Conservation (phyloP, 208 protist species). For the Trypanosoma theileri region DNA sequence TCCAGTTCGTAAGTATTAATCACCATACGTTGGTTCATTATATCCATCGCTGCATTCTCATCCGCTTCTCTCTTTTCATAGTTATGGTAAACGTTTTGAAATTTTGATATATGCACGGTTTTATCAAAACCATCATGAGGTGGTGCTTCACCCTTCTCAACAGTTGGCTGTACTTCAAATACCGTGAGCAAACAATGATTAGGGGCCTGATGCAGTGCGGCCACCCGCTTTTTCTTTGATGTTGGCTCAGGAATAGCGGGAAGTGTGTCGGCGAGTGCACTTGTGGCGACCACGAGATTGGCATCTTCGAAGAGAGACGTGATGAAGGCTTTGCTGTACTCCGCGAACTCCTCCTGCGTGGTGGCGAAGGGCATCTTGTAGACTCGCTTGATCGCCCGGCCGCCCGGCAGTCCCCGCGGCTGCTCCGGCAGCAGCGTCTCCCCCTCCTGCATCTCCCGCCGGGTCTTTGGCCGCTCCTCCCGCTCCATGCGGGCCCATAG, state of each 20-base stretch:
- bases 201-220: slow-evolving; percentile 45
- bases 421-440: slow-evolving; percentile 52
- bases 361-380: slow-evolving; percentile 80
- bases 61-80: slow-evolving; percentile 22
- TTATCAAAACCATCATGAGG: slow-evolving; percentile 70
- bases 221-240: slow-evolving; percentile 63
- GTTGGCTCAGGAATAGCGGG: slow-evolving; percentile 62
- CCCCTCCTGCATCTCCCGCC: slow-evolving; percentile 36
- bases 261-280: slow-evolving; percentile 66
- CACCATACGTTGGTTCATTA: slow-evolving; percentile 70
- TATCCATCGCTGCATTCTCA: slow-evolving; percentile 28
- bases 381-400: slow-evolving; percentile 64
- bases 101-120: slow-evolving; percentile 60
- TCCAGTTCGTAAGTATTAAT: slow-evolving; percentile 76
- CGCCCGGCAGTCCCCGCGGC: slow-evolving; percentile 46
- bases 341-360: slow-evolving; percentile 52
- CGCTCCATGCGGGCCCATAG: slow-evolving; percentile 86
- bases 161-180: slow-evolving; percentile 71
- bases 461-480: slow-evolving; percentile 27
- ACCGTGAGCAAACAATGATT: slow-evolving; percentile 85
- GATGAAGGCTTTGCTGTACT: slow-evolving; percentile 64
- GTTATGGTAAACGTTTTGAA: slow-evolving; percentile 61
- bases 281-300: slow-evolving; percentile 57
- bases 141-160: slow-evolving; percentile 42
- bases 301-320: slow-evolving; percentile 63